phyloP scores from a whole-genome alignment of 148 eudicot genomes.

The Talinum fruticosum region DNA sequence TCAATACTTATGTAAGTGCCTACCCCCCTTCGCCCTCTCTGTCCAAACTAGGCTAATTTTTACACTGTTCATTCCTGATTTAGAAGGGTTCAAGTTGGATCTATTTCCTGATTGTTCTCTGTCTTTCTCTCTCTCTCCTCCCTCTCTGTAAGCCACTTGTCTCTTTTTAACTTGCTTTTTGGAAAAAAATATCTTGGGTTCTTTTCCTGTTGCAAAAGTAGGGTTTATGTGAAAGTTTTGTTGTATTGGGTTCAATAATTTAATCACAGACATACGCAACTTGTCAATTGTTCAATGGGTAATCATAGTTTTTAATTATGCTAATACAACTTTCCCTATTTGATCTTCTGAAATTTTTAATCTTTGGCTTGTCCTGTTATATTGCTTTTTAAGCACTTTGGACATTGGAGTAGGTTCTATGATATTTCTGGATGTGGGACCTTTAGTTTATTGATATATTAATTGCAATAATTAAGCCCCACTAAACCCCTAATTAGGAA shows the following conservation, averaged over 20 bases:
- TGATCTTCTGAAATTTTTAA: slow-evolving; percentile 24
- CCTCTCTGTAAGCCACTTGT: slow-evolving; percentile 16
- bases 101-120: background rate
- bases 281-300: slow-evolving; percentile 17
- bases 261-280: slow-evolving; percentile 16
- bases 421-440: slow-evolving; percentile 21
- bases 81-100: background rate
- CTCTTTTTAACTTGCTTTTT: slow-evolving; percentile 1
- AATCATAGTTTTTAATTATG: background rate
- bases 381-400: slow-evolving; percentile 1
- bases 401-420: slow-evolving; percentile 13
- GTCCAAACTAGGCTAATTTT: background rate
- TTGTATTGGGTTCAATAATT: background rate
- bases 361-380: slow-evolving; percentile 10
- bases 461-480: slow-evolving; percentile 6
- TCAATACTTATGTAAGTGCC: slow-evolving; percentile 84
- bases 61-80: background rate
- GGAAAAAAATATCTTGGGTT: slow-evolving; percentile 8
- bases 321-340: slow-evolving; percentile 9
- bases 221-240: background rate
- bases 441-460: background rate
- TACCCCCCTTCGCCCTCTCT: background rate
- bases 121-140: background rate
- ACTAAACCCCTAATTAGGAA: background rate
- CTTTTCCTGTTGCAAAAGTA: slow-evolving; percentile 6